Base-by-base conservation (phyloP, 2,329 filamentous ascomycete genomes). In the Fusarium sp. region DNA sequence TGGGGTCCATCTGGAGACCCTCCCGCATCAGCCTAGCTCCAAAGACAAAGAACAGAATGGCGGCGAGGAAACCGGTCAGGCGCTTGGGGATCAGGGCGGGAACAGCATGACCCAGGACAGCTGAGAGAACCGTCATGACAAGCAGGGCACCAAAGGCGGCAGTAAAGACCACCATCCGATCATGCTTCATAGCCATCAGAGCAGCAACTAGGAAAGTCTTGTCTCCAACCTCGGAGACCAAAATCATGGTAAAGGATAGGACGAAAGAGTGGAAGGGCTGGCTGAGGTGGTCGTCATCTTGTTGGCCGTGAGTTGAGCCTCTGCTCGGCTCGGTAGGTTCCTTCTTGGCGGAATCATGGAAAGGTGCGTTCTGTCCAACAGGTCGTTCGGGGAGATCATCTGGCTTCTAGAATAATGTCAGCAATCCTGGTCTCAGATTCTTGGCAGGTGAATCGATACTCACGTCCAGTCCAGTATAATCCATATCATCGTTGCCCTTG, bases 141-240 rank as follows among this genome's bases (percentile, higher is more conserved):
- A 98, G 90, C 54, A 99, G 88, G 11, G 97, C 97, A 63, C 92
- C 92, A 78, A 98, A 96, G n/a, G 97, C 97, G 9, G 97, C 95
- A 2, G 94, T 94, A 85, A 99, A 99, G 71, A 99, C 97, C 14
- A 98, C 89, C 74, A 98, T 87, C 62, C 97, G 93, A 72, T 97
- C 93, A 80, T 99, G 96, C 82, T 98, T 97, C 97, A 99, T 99
- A 14, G 97, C 97, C 97, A 99, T 99, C 20, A 99, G 90, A 9
- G 95, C 96, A 8, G 97, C 97, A 25, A 99, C 95, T 50, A 99
- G 89, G 87, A 99, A 99, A 0, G 97, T 99, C 86, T 99, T 99
- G 89, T 99, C 97, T 73, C 97, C 97, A 78, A 99, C 92, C 83
- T 99, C 97, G 56, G 96, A 98, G 78, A 98, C 93, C 72, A 98